Percentiles rank a stretch among this genome's conserved stretches.
Evolutionary conservation across 306 rosid genomes (phyloP).

Genomic region (Biancaea sappan): DNA sequence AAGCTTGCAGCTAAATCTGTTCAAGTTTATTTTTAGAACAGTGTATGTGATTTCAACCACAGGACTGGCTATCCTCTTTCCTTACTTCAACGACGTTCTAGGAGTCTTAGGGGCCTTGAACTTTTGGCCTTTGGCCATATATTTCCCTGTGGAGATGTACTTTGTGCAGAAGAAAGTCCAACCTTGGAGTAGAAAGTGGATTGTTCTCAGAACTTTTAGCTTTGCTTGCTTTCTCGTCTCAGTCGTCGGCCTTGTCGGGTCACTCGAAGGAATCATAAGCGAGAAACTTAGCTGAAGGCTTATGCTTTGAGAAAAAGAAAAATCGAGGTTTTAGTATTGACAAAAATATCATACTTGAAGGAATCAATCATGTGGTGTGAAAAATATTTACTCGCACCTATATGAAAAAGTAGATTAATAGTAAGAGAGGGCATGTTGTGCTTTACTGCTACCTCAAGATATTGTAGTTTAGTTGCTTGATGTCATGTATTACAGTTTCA

Average conservation of each 20-base stretch:
- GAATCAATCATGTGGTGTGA: too few relatives aligned
- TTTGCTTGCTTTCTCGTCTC: constrained; percentile 68
- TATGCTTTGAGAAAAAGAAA: neutral
- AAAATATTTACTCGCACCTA: too few relatives aligned
- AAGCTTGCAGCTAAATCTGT: constrained; percentile 42
- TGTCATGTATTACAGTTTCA: constrained; percentile 12
- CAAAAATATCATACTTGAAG: too few relatives aligned
- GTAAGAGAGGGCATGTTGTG: neutral
- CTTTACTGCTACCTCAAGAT: neutral
- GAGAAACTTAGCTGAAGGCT: constrained; percentile 43
- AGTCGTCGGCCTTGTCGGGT: constrained; percentile 59
- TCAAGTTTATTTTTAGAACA: constrained; percentile 73
- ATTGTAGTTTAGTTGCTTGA: constrained; percentile 1
- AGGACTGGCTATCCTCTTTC: constrained; percentile 62
- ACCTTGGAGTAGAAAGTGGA: constrained; percentile 76
- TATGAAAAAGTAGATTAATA: too few relatives aligned
- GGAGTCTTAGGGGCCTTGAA: constrained; percentile 83
- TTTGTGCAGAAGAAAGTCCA: constrained; percentile 62
- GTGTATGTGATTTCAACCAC: constrained; percentile 69
- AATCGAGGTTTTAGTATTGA: too few relatives aligned
- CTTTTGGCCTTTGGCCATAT: constrained; percentile 89
- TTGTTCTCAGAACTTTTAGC: constrained; percentile 65
- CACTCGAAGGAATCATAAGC: constrained; percentile 63
- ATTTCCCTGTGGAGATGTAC: constrained; percentile 94
- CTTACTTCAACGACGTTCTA: constrained; percentile 81